Base-by-base conservation (phyloP, 495 filamentous ascomycete species). In the Trichoderma virens region DNA sequence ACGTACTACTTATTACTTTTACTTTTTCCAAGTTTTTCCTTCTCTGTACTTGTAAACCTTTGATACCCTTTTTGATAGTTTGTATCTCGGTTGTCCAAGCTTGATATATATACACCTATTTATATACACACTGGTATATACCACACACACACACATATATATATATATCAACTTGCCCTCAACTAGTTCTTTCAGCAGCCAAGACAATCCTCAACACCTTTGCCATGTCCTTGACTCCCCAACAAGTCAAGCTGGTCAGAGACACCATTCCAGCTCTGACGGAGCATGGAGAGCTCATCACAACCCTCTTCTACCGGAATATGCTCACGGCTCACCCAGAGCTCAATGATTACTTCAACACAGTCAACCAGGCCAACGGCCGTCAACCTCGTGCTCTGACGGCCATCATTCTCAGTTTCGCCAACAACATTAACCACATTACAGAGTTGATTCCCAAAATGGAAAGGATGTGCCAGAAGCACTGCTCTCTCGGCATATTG, bases 391-490 rank as follows among this genome's bases (percentile, higher is more conserved):
- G 77, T 23, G 87, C 88, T 11, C 76, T 91, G 34, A 87, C 87
- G 4, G 77, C 78, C 63, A 81, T 88, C 28, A 82, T 91, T 64
- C 82, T 86, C 67, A 85, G 82, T 66, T 91, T 90, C 65, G 88
- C 88, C 54, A 75, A 82, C 60, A 81, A 90, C 73, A 90, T 90
- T 73, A 83, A 87, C 74, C 79, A 90, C 74, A 82, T 89, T 23
- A 84, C 80, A 67, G 86, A 82, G 59, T 75, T 91, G 13, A 76
- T 76, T 35, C 81, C 86, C 2, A 85, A 86, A 64, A 76, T 91
- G 20, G 87, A 89, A 74, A 79, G 86, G 65, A 89, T 91, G 70
- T 86, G 85, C 73, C 80, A 88, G 71, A 90, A 90, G 72, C 88
- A 91, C 68, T 88, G 86, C 65, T 89, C 86, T 0, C 80, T 91